Conservation (phyloP, 805 yeast species). For the Wickerhamomyces rabaulensis region DNA sequence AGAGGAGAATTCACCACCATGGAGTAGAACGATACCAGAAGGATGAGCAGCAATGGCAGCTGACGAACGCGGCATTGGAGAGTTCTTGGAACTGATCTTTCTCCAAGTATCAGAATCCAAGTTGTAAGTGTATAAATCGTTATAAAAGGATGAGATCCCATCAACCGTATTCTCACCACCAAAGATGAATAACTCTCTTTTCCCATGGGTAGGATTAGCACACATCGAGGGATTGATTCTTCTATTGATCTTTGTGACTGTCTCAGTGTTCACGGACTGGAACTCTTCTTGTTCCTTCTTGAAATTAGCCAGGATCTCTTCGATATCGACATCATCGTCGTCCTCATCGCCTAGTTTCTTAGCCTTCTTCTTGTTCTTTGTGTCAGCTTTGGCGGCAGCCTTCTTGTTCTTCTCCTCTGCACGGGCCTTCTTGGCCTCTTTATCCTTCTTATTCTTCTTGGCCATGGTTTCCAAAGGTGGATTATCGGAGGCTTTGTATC, state of each 20-base stretch:
- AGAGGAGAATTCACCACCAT: conserved; percentile 96
- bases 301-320: conserved; percentile 70
- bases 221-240: conserved; percentile 74
- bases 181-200: conserved; percentile 72
- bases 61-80: conserved; percentile 90
- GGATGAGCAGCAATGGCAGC: conserved; percentile 94
- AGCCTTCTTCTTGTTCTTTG: conserved; percentile 68
- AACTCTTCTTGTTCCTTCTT: conserved; percentile 77
- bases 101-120: conserved; percentile 82
- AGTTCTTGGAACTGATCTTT: conserved; percentile 67
- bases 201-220: conserved; percentile 69
- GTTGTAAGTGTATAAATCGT: conserved; percentile 71
- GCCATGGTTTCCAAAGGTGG: conserved; percentile 58
- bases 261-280: conserved; percentile 61
- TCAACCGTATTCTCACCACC: conserved; percentile 77
- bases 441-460: conserved; percentile 77
- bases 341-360: conserved; percentile 77
- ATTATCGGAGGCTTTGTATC: too few relatives aligned
- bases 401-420: conserved; percentile 79
- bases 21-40: conserved; percentile 75
- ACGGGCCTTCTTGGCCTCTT: conserved; percentile 88
- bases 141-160: conserved; percentile 61
- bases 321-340: conserved; percentile 83
- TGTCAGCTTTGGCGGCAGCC: conserved; percentile 65
- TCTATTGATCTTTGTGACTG: conserved; percentile 54